phyloP scores from a whole-genome alignment of 331 rosid genomes.

The Spiraea crenata region DNA sequence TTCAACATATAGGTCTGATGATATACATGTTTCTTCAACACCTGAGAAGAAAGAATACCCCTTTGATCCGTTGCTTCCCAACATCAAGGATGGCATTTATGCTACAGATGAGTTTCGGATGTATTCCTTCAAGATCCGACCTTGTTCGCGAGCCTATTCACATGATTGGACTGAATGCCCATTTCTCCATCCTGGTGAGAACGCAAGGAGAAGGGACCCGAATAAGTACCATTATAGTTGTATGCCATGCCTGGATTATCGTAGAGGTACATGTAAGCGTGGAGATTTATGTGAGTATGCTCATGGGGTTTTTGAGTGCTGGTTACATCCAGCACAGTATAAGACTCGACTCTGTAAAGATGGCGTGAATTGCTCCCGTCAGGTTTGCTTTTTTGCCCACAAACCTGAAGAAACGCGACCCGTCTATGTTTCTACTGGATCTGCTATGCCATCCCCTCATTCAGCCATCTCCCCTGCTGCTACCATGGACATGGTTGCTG shows the following conservation, averaged over 20 bases:
- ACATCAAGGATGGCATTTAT: slow-evolving; percentile 27
- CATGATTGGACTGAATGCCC: slow-evolving; percentile 37
- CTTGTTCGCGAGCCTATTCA: slow-evolving; percentile 27
- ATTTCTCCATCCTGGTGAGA: slow-evolving; percentile 32
- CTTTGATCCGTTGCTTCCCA: slow-evolving; percentile 19
- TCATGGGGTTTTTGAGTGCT: slow-evolving; percentile 32
- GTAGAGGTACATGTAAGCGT: slow-evolving; percentile 25
- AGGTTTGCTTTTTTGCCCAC: slow-evolving; percentile 32
- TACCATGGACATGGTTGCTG: slow-evolving; percentile 17
- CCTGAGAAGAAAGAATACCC: slow-evolving; percentile 24
- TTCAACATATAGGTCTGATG: not conserved
- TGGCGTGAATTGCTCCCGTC: slow-evolving; percentile 17
- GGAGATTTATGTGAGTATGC: slow-evolving; percentile 33
- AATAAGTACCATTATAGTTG: slow-evolving; percentile 24
- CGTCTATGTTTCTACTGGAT: slow-evolving; percentile 20
- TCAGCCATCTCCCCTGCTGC: slow-evolving; percentile 6
- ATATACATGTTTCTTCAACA: not conserved
- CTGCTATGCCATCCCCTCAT: slow-evolving; percentile 15
- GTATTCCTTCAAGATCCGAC: slow-evolving; percentile 28
- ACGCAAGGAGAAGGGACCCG: slow-evolving; percentile 32
- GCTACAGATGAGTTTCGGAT: slow-evolving; percentile 26
- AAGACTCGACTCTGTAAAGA: slow-evolving; percentile 30
- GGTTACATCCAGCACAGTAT: slow-evolving; percentile 35
- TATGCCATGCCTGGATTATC: slow-evolving; percentile 24
- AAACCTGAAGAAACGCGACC: slow-evolving; percentile 26